Conservation (phyloP, 192 early-diverging fungal species). For the Coemansia sp. region DNA sequence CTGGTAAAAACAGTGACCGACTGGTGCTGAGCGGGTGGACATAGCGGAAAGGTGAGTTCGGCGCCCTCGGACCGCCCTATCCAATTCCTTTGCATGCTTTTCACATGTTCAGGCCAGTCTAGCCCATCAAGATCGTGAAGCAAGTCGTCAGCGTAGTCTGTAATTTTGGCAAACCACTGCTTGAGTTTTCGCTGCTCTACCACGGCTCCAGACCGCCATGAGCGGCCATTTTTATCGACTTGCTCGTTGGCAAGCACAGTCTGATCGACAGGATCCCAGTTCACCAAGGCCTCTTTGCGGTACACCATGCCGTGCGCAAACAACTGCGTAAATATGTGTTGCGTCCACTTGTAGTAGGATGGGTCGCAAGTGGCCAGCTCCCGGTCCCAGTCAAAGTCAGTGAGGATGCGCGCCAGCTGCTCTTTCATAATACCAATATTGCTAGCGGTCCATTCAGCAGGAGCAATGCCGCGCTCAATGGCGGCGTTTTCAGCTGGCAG, state of each 20-base stretch:
- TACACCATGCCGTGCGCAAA: conserved; percentile 76
- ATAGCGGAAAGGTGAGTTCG: conserved; percentile 59
- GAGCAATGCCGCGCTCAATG: conserved; percentile 72
- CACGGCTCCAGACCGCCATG: conserved; percentile 86
- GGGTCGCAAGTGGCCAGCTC: conserved; percentile 85
- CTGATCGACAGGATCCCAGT: conserved; percentile 96
- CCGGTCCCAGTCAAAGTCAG: conserved; percentile 90
- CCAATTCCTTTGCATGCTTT: conserved; percentile 88
- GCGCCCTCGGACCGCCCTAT: conserved; percentile 84
- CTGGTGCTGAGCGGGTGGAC: not conserved
- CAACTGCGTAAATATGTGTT: conserved; percentile 78
- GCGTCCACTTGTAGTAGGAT: conserved; percentile 92
- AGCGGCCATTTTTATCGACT: conserved; percentile 80
- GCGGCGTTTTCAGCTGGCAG: conserved; percentile 98
- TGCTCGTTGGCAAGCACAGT: conserved; percentile 97
- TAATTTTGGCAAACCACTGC: conserved; percentile 94
- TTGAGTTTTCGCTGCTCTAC: conserved; percentile 80
- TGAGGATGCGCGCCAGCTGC: conserved; percentile 68
- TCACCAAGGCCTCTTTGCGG: conserved; percentile 84
- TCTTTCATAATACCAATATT: conserved; percentile 84
- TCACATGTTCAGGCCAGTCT: conserved; percentile 87
- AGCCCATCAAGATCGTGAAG: conserved; percentile 70
- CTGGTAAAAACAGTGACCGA: conserved; percentile 70
- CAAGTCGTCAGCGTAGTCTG: conserved; percentile 75
- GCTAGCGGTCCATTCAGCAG: conserved; percentile 72